A percentile compares a stretch with the other conserved stretches of the same genome.
These are phyloP conservation scores for Pichia sp. DNA, from an alignment of 1,139 yeast genomes.

Conservation along the genomic window DNA sequence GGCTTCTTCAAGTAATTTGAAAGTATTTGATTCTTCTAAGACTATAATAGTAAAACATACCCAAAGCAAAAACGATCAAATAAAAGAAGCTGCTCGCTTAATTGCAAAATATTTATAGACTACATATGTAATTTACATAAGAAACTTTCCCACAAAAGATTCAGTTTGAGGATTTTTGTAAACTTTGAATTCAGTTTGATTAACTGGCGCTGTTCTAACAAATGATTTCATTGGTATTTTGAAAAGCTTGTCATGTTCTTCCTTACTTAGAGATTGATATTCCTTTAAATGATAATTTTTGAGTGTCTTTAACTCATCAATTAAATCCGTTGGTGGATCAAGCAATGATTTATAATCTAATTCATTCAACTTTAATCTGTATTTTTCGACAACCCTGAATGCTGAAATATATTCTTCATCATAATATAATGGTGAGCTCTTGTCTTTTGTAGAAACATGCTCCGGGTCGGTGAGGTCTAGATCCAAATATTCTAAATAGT, in stretches of 20 bases:
- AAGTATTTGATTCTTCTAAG: conserved; percentile 4
- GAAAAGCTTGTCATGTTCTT: conserved; percentile 17
- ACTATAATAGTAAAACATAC: background rate
- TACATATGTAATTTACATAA: background rate
- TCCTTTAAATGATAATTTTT: conserved; percentile 16
- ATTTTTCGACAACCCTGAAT: conserved; percentile 42
- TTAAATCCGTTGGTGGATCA: conserved; percentile 16
- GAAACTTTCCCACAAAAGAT: conserved; percentile 20
- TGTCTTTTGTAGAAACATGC: conserved; percentile 42
- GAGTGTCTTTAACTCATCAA: conserved; percentile 19
- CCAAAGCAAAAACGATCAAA: conserved; percentile 10
- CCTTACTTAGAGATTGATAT: conserved; percentile 10
- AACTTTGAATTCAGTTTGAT: conserved; percentile 14
- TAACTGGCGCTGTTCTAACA: conserved; percentile 23
- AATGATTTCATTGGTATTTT: conserved; percentile 20
- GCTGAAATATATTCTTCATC: conserved; percentile 46
- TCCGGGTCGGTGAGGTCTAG: conserved; percentile 34
- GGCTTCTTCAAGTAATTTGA: background rate
- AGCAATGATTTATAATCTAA: conserved; percentile 16
- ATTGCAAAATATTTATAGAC: conserved; percentile 2
- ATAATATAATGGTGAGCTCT: conserved; percentile 14
- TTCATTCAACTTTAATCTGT: conserved; percentile 16
- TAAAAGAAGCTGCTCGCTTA: background rate
- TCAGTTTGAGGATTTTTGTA: conserved; percentile 31
- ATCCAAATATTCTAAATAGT: conserved; percentile 46